Evolutionary conservation across 1,139 yeast genomes (phyloP).

Genomic region (Debaryomycetaceae sp.): DNA sequence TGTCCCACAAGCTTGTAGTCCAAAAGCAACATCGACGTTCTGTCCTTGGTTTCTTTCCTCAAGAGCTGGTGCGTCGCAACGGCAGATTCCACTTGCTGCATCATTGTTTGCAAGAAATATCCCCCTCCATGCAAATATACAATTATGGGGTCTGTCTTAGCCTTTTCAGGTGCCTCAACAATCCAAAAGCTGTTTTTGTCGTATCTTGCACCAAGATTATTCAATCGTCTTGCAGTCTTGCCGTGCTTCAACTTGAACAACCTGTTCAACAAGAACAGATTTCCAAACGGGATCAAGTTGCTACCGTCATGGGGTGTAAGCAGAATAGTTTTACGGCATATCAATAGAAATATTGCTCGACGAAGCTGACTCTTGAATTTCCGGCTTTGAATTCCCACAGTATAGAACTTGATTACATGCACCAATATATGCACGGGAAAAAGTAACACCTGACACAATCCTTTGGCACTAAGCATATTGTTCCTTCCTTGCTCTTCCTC

Average conservation of each 20-base stretch:
- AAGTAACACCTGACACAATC: background rate
- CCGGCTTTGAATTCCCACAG: background rate
- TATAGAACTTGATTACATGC: background rate
- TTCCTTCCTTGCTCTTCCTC: too few species aligned
- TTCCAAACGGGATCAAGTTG: background rate
- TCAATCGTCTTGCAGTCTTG: conserved; percentile 8
- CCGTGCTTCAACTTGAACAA: background rate
- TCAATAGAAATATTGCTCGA: background rate
- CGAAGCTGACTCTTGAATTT: background rate
- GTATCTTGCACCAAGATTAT: conserved; percentile 32
- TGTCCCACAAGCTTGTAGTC: conserved; percentile 37
- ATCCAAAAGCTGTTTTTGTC: conserved; percentile 38
- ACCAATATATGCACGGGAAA: background rate
- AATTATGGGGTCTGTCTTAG: conserved; percentile 33
- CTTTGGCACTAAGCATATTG: background rate
- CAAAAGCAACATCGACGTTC: conserved; percentile 29
- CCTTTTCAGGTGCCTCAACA: conserved; percentile 24
- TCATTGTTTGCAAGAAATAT: conserved; percentile 32
- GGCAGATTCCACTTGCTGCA: conserved; percentile 30
- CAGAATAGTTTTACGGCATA: background rate
- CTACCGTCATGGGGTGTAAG: background rate
- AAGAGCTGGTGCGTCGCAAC: conserved; percentile 28
- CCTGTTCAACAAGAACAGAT: background rate
- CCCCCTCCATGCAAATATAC: conserved; percentile 46
- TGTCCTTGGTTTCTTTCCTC: conserved; percentile 21